Conservation (phyloP, 2,329 filamentous ascomycete genomes). For the Zymoseptoria crescenta region DNA sequence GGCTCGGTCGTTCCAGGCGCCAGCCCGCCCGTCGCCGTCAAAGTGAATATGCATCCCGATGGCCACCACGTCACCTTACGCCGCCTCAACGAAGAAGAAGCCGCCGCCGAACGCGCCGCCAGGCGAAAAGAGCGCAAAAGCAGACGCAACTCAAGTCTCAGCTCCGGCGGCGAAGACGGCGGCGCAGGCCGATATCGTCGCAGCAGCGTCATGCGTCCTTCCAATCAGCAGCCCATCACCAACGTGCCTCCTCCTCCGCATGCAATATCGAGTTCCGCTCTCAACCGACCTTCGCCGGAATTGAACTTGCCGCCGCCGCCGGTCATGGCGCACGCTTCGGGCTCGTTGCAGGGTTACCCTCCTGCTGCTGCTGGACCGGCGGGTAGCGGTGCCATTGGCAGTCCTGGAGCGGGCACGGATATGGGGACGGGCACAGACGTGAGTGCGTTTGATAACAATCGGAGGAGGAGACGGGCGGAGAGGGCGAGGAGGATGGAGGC, state of each 20-base stretch:
- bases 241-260: constrained; percentile 24
- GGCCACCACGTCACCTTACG: constrained; percentile 56
- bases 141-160: constrained; percentile 28
- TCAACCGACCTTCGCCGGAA: constrained; percentile 19
- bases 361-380: constrained; percentile 15
- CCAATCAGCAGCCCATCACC: constrained; percentile 25
- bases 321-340: constrained; percentile 8
- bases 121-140: constrained; percentile 41
- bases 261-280: constrained; percentile 19
- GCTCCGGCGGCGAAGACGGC: constrained; percentile 30
- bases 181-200: constrained; percentile 15
- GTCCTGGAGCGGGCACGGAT: constrained; percentile 30
- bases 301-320: constrained; percentile 24
- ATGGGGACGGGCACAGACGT: constrained; percentile 33
- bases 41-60: constrained; percentile 58
- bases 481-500: constrained; percentile 35
- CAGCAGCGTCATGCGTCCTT: constrained; percentile 15
- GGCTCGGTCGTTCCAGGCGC: constrained; percentile 21
- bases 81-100: constrained; percentile 54
- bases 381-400: constrained; percentile 21
- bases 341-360: background rate
- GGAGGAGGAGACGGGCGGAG: constrained; percentile 46
- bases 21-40: constrained; percentile 54
- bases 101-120: constrained; percentile 51
- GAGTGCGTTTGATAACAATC: constrained; percentile 46